A percentile compares a stretch with the other conserved stretches of the same genome.
Evolutionary conservation across 2,329 filamentous ascomycete species (phyloP).

Genomic region (Nigrograna mackinnonii): DNA sequence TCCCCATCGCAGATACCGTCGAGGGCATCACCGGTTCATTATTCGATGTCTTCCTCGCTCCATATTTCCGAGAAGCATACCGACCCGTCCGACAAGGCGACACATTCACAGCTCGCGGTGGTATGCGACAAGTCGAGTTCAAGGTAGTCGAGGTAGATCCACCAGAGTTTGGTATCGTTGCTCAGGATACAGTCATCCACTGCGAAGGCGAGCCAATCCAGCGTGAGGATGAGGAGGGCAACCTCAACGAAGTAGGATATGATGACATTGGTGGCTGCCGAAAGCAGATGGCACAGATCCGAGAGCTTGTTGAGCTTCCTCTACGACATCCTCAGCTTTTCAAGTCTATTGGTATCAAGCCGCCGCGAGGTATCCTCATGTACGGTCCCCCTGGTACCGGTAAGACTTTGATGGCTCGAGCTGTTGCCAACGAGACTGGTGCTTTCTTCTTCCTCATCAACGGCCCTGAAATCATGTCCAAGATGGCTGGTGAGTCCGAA

Average conservation of each 20-base stretch:
- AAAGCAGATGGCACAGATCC: constrained; percentile 99
- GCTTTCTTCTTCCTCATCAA: constrained; percentile 99
- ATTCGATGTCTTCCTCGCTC: constrained; percentile 98
- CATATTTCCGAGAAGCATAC: constrained; percentile 99
- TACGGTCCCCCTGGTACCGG: constrained; percentile 94
- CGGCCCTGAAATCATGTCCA: constrained; percentile 99
- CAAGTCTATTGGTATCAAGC: constrained; percentile 99
- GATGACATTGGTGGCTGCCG: constrained; percentile 99
- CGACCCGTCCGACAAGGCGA: constrained; percentile 96
- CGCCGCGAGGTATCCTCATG: constrained; percentile 95
- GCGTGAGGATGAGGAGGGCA: constrained; percentile 98
- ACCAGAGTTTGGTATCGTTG: constrained; percentile 97
- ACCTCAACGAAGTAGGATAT: constrained; percentile 98
- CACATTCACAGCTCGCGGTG: constrained; percentile 94
- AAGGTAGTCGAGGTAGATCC: constrained; percentile 99
- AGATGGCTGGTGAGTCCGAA: constrained; percentile 99
- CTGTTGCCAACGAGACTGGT: constrained; percentile 97
- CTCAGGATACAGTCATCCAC: constrained; percentile 98
- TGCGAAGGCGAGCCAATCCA: constrained; percentile 97
- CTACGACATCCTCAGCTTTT: constrained; percentile 97
- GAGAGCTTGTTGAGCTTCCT: constrained; percentile 96
- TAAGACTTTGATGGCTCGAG: constrained; percentile 99
- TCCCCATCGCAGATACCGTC: constrained; percentile 96
- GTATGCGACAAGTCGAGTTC: constrained; percentile 99
- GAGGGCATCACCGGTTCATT: constrained; percentile 97